Evolutionary conservation across 345 rosid species (phyloP), one percentile per base, ranked within the genome.

Genomic region (Alliaria petiolata): DNA sequence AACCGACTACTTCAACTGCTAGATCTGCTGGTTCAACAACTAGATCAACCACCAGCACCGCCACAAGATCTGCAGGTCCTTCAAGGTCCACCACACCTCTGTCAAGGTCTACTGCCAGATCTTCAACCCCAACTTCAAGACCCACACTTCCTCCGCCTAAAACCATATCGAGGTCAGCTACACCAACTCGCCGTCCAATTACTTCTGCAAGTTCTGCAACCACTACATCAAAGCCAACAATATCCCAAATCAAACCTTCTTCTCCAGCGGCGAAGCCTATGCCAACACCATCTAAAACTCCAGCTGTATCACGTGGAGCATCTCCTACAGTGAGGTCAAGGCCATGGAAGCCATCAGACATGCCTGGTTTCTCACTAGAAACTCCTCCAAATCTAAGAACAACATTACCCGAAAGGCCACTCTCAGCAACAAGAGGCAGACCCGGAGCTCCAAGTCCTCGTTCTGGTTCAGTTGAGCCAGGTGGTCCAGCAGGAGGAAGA

Each of bases 301-400:
- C 85, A 26, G 81, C 73, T 49, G 62, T 85, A 65, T 85, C 96
- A n/a, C 90, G 86, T 43, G 96, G 81, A 39, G 71, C 87, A 52
- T 91, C 99, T 67, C 98, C 93, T 12, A 82, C 90, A 4, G 82
- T 78, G 62, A 91, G 84, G 79, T 78, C 97, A 66, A 84, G 95
- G 63, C 89, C 97, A 57, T 95, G 99, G 99, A 95, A 89, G 75
- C 99, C 97, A 15, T 88, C 98, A n/a, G 92, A 91, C 76, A 95
- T 95, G 96, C 98, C 98, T 34, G 99, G 99, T 65, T 95, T 81
- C 80, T 95, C 97, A 2, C 85, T 85, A 56, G 98, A 91, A 74
- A 89, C 97, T 52, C 98, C 99, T 36, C 99, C 99, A 57, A 95
- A 95, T 82, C 81, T 95, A 62, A 90, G 98, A 75, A 95, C 99